Percentiles rank a stretch among this genome's conserved stretches.
phyloP scores from a whole-genome alignment of 2,329 filamentous ascomycete genomes.

The Cladobotryum protrusum region DNA sequence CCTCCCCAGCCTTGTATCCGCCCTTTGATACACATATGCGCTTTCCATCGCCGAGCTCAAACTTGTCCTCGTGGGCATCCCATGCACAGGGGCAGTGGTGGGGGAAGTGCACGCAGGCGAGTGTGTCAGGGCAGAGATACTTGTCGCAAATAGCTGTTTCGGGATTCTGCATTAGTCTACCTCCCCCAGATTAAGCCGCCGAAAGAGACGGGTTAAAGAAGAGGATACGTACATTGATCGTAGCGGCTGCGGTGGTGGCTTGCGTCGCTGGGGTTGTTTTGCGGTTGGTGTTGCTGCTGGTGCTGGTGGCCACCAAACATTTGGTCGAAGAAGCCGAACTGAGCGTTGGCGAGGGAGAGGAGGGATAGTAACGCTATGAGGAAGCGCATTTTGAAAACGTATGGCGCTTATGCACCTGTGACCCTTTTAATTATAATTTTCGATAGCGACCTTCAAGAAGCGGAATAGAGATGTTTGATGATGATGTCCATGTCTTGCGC shows the following conservation, averaged over 20 bases:
- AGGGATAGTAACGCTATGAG: conserved; percentile 50
- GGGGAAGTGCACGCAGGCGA: conserved; percentile 92
- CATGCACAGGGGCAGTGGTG: conserved; percentile 95
- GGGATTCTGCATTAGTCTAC: conserved; percentile 1
- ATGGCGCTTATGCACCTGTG: background rate
- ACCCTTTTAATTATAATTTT: background rate
- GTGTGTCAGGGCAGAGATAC: conserved; percentile 89
- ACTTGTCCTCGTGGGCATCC: conserved; percentile 69
- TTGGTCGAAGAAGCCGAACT: conserved; percentile 95
- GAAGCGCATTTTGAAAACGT: conserved; percentile 23
- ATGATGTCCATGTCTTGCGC: background rate
- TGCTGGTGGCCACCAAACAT: conserved; percentile 70
- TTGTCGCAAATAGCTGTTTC: conserved; percentile 73
- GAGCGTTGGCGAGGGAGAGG: conserved; percentile 58
- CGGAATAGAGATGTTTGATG: background rate
- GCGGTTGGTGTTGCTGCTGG: conserved; percentile 54
- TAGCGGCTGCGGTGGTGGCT: conserved; percentile 70
- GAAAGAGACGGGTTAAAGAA: background rate
- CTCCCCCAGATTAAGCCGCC: background rate
- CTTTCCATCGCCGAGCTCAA: conserved; percentile 65
- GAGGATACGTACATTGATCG: conserved; percentile 49
- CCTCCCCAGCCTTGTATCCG: conserved; percentile 66
- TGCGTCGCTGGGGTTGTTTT: conserved; percentile 81
- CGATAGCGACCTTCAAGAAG: background rate
- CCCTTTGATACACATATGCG: conserved; percentile 70